A percentile compares a stretch with the other conserved stretches of the same genome.
Evolutionary conservation across 202 grass and related monocot species (phyloP).

Genomic region (Musa balbisiana): DNA sequence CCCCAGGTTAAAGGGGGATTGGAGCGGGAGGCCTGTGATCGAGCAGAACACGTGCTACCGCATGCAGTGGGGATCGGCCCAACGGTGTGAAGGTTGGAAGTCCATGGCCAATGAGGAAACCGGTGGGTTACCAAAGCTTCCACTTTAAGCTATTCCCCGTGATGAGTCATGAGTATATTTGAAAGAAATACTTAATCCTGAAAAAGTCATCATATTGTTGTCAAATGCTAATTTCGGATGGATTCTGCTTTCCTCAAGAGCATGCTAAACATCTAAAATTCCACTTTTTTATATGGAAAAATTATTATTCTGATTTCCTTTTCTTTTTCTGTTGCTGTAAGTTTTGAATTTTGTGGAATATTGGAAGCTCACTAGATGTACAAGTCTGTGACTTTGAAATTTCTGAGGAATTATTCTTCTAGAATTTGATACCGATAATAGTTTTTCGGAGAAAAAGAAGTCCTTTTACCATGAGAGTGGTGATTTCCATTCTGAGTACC

Average conservation of each 20-base stretch:
- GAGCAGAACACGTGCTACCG: slow-evolving; percentile 21
- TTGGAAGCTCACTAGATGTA: not conserved
- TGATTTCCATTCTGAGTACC: not conserved
- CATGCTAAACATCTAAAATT: no score
- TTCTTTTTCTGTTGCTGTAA: not conserved
- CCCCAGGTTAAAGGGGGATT: slow-evolving; percentile 16
- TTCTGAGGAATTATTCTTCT: not conserved
- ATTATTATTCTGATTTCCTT: no score
- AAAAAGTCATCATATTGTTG: not conserved
- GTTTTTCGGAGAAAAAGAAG: not conserved
- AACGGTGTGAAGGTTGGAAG: slow-evolving; percentile 15
- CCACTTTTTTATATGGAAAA: no score
- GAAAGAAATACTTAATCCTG: not conserved
- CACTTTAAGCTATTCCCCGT: not conserved
- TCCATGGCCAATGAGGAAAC: slow-evolving; percentile 2
- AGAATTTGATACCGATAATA: not conserved
- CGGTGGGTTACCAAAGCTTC: not conserved
- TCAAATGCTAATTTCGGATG: no score
- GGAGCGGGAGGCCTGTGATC: slow-evolving; percentile 13
- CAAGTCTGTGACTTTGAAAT: not conserved
- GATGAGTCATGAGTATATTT: not conserved
- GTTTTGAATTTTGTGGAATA: not conserved
- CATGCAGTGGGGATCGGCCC: slow-evolving; percentile 14
- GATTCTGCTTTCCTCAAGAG: no score
- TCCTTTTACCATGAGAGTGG: not conserved